Base-by-base conservation (phyloP, 805 yeast species). In the Metschnikowia sp. region DNA sequence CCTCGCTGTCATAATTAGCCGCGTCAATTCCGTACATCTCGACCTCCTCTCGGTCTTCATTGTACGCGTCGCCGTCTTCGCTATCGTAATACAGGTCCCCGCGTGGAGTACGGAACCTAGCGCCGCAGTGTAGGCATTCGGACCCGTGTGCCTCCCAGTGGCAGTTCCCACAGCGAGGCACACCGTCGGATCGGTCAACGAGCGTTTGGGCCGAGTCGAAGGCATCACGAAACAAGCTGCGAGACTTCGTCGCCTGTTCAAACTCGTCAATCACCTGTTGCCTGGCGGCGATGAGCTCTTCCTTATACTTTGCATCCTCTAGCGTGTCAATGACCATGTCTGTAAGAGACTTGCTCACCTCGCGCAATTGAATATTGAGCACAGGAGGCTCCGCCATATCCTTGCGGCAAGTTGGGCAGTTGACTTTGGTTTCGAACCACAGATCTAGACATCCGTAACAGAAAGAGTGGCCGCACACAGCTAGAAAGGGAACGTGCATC, bases 91-190 rank as follows among this genome's bases (percentile, higher is more conserved):
- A 62, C 32, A 57, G 68, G 22, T 66, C 65, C 29, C 63, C 63
- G 18, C 60, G 60, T 2, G 71, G 62, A 8, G 58, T 52, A 22
- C 73, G 58, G 51, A 84, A 75, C 31, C 80, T 61, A 48, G 79
- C 66, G 4, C 85, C 84, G 63, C 94, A 86, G 57, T 86, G 85
- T 6, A 79, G 72, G 57, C 94, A 86, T n/a, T 65, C 70, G 3
- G 75, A 66, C 0, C 87, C 89, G 50, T 79, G 79, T 1, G 85
- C 81, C 57, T 86, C 92, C 92, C 92, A 86, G 57, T 83, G 89
- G 61, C 94, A 86, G 47, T 79, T 77, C 8, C 86, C 79, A 58
- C 94, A 86, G 45, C 92, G 65, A 0, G 86, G 79, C 9, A 86
- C 87, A 2, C 90, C 90, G 57, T 86, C 92, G 29, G 79, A 79